Evolutionary conservation across 805 yeast species (phyloP).

Genomic region (Saturnispora mendoncae): DNA sequence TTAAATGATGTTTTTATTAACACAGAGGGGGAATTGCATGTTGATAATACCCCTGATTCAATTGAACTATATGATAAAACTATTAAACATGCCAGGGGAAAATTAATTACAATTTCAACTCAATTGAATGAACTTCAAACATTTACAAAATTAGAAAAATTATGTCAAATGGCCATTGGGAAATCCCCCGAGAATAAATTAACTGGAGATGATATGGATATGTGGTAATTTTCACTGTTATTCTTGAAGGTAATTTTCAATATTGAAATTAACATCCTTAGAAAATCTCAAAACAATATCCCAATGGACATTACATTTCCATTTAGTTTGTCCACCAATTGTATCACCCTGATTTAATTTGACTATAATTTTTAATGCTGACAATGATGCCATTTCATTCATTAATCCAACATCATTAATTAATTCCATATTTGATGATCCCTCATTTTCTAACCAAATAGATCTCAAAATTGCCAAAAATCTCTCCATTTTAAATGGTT

Average conservation of each 20-base stretch:
- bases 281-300: slow-evolving; percentile 52
- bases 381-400: slow-evolving; percentile 31
- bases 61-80: slow-evolving; percentile 23
- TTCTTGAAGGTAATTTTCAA: slow-evolving; percentile 47
- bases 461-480: slow-evolving; percentile 72
- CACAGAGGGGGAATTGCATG: slow-evolving; percentile 15
- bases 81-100: slow-evolving; percentile 22
- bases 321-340: slow-evolving; percentile 60
- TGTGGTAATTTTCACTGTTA: slow-evolving; percentile 22
- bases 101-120: slow-evolving; percentile 22
- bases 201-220: slow-evolving; percentile 20
- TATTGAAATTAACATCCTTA: slow-evolving; percentile 53
- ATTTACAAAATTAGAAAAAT: slow-evolving; percentile 18
- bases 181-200: slow-evolving; percentile 19
- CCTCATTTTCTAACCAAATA: slow-evolving; percentile 39
- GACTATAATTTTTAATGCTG: slow-evolving; percentile 25
- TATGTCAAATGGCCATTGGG: slow-evolving; percentile 20
- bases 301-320: slow-evolving; percentile 76
- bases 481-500: slow-evolving; percentile 69
- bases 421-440: slow-evolving; percentile 22
- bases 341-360: slow-evolving; percentile 28
- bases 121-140: slow-evolving; percentile 20
- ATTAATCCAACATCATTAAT: slow-evolving; percentile 29
- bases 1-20: slow-evolving; percentile 17
- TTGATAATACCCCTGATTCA: slow-evolving; percentile 23